Percentiles rank a stretch among this genome's conserved stretches.
Evolutionary conservation across 768 basidiomycete species (phyloP).

Genomic region (Hemileccinum rubropunctum): DNA sequence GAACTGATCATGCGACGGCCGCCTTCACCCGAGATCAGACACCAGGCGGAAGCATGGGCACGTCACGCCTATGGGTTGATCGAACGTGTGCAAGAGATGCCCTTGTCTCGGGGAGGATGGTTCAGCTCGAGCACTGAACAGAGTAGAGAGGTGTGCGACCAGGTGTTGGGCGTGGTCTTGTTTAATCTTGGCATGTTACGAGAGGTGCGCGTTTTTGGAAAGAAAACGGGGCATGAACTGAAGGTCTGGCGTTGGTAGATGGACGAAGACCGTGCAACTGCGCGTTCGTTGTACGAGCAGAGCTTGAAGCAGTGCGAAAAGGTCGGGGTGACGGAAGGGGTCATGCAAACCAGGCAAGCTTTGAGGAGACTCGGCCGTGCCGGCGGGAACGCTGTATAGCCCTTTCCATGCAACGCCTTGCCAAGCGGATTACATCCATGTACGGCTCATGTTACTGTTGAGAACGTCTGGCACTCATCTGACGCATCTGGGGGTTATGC

Average conservation of each 20-base stretch:
- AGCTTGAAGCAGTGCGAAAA: conserved; percentile 31
- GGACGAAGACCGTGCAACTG: conserved; percentile 28
- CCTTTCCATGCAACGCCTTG: not conserved
- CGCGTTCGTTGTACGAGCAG: conserved; percentile 30
- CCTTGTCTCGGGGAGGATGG: conserved; percentile 19
- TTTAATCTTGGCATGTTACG: conserved; percentile 60
- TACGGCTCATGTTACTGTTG: too few species aligned
- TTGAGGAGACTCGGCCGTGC: conserved; percentile 28
- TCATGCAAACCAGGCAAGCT: conserved; percentile 34
- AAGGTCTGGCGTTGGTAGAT: conserved; percentile 23
- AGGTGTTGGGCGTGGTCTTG: conserved; percentile 53
- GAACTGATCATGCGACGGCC: conserved; percentile 38
- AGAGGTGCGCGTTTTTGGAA: conserved; percentile 30
- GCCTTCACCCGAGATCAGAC: conserved; percentile 35
- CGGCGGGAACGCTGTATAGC: not conserved
- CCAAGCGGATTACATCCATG: not conserved
- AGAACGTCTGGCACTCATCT: too few species aligned
- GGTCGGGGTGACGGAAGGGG: conserved; percentile 33
- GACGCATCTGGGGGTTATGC: too few species aligned
- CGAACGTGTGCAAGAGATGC: conserved; percentile 22
- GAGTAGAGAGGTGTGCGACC: conserved; percentile 44
- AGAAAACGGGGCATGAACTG: not conserved
- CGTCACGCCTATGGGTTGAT: conserved; percentile 43
- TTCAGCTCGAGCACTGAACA: conserved; percentile 22
- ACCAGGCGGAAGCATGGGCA: conserved; percentile 61